Percentiles rank a stretch among this genome's conserved stretches.
phyloP scores from a whole-genome alignment of 345 rosid species.

The Moricandia moricandioides region DNA sequence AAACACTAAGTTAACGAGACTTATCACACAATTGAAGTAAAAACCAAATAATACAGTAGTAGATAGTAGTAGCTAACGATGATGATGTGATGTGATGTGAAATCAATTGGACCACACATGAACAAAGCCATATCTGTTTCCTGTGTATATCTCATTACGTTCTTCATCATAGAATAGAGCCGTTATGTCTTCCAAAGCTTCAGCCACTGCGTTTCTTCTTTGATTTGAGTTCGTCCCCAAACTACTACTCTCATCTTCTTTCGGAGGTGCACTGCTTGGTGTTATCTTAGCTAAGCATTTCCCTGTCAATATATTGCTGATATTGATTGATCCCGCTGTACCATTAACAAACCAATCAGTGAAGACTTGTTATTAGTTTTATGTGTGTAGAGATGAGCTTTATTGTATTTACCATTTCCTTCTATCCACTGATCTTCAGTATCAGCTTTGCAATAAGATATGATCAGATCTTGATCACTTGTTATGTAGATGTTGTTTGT shows the following conservation, averaged over 20 bases:
- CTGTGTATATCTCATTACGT: conserved; percentile 87
- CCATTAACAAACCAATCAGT: not conserved
- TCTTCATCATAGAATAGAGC: conserved; percentile 90
- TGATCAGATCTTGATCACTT: conserved; percentile 94
- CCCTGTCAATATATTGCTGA: conserved; percentile 90
- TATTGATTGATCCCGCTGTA: conserved; percentile 83
- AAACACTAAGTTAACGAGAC: conserved; percentile 8
- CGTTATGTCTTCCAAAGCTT: conserved; percentile 87
- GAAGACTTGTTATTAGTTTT: conserved; percentile 1
- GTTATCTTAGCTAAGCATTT: conserved; percentile 90
- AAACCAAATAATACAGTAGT: conserved; percentile 12
- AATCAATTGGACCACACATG: conserved; percentile 89
- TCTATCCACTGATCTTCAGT: conserved; percentile 84
- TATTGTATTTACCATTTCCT: conserved; percentile 59
- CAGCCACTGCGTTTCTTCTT: conserved; percentile 58
- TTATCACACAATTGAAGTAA: conserved; percentile 15
- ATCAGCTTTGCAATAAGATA: conserved; percentile 95
- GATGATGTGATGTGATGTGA: conserved; percentile 41
- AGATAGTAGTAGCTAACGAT: conserved; percentile 6
- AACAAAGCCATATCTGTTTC: conserved; percentile 72
- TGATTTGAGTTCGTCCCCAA: conserved; percentile 37
- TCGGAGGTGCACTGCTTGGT: conserved; percentile 51
- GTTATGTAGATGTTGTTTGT: conserved; percentile 94
- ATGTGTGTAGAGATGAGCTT: not conserved
- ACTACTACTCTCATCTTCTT: conserved; percentile 44